phyloP scores from a whole-genome alignment of 2,329 filamentous ascomycete species.

The Basipetospora chlamydospora region DNA sequence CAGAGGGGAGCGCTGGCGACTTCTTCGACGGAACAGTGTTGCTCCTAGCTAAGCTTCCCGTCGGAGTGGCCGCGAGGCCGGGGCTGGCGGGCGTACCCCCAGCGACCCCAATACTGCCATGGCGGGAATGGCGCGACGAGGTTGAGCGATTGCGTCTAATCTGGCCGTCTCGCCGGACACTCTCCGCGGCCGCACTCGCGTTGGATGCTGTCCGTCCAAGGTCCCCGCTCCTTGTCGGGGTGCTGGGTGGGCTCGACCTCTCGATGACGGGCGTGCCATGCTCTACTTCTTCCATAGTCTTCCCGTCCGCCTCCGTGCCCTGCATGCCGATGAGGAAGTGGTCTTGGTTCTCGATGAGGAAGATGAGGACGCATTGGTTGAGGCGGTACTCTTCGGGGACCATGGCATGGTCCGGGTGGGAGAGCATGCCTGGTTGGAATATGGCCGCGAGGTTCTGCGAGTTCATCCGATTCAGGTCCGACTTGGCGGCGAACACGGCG shows the following conservation, averaged over 20 bases:
- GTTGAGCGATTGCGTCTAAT: conserved; percentile 82
- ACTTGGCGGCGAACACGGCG: conserved; percentile 92
- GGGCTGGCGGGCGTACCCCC: conserved; percentile 58
- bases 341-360: conserved; percentile 96
- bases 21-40: conserved; percentile 91
- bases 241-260: conserved; percentile 14
- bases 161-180: conserved; percentile 64
- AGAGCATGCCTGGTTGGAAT: conserved; percentile 92
- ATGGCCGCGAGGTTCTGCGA: conserved; percentile 90
- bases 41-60: conserved; percentile 47
- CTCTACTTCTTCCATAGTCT: conserved; percentile 47
- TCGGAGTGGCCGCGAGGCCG: conserved; percentile 36
- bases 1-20: conserved; percentile 55
- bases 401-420: conserved; percentile 91
- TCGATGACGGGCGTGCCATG: conserved; percentile 47
- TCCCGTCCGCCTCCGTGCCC: conserved; percentile 91
- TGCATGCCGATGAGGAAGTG: conserved; percentile 98
- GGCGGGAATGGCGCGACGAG: conserved; percentile 64
- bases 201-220: conserved; percentile 69
- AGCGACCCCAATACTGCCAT: conserved; percentile 56
- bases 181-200: conserved; percentile 78
- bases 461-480: conserved; percentile 93
- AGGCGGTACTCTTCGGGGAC: conserved; percentile 83
- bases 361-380: conserved; percentile 94
- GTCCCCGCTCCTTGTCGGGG: conserved; percentile 34